Conservation (phyloP, 805 yeast species). For the Ogataea nonfermentans region DNA sequence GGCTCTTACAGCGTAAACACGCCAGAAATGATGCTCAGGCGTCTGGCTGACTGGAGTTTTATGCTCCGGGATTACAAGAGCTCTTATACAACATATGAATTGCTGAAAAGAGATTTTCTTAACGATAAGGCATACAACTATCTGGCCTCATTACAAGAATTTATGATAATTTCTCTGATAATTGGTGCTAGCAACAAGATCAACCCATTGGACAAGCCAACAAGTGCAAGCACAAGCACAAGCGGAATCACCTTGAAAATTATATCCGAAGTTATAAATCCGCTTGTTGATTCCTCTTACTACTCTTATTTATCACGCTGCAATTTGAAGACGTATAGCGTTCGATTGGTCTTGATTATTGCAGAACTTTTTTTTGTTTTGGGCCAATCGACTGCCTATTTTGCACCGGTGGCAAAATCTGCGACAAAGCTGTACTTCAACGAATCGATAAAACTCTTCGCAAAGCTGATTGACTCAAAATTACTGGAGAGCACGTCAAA, state of each 20-base stretch:
- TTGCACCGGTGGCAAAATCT: constrained; percentile 15
- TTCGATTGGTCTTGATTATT: constrained; percentile 63
- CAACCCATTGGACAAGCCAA: constrained; percentile 38
- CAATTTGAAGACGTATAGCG: constrained; percentile 64
- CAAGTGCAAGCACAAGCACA: constrained; percentile 24
- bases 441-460: constrained; percentile 45
- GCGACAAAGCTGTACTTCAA: constrained; percentile 41
- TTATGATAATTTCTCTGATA: constrained; percentile 72
- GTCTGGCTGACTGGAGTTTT: constrained; percentile 89
- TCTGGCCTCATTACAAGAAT: constrained; percentile 84
- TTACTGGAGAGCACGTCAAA: constrained; percentile 44
- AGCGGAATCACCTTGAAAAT: constrained; percentile 42
- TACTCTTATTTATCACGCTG: constrained; percentile 75
- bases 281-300: constrained; percentile 65
- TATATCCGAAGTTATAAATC: constrained; percentile 53
- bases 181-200: constrained; percentile 52
- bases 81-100: constrained; percentile 81
- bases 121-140: constrained; percentile 78
- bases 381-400: constrained; percentile 34
- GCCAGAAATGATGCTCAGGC: constrained; percentile 71
- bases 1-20: constrained; percentile 62
- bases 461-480: constrained; percentile 44
- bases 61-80: constrained; percentile 86
- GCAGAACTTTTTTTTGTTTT: constrained; percentile 61
- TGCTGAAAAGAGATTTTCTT: constrained; percentile 72